Evolutionary conservation across 2,329 filamentous ascomycete species (phyloP).

Genomic region (Trichoderma cornu-damae): DNA sequence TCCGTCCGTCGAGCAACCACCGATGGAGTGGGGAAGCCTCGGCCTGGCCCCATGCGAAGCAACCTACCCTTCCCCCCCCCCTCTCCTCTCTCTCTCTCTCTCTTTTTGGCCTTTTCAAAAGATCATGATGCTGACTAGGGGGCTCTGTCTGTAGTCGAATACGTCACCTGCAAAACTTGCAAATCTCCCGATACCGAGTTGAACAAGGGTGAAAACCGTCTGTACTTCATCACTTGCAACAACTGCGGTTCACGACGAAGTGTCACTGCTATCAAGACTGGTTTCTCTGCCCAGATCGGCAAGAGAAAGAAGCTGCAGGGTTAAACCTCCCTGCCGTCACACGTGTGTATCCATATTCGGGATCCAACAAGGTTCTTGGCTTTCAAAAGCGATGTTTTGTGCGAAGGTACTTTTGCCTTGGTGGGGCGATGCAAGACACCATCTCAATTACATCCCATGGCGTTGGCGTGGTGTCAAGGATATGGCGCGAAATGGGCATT

Average conservation of each 20-base stretch:
- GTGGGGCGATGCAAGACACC: not conserved
- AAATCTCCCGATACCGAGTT: constrained; percentile 90
- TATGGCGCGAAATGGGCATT: not conserved
- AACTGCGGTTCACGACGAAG: constrained; percentile 76
- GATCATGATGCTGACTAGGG: constrained; percentile 28
- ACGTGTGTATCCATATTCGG: not conserved
- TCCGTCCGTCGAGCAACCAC: constrained; percentile 22
- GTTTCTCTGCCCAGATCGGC: constrained; percentile 99
- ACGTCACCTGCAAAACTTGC: constrained; percentile 99
- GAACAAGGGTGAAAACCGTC: constrained; percentile 97
- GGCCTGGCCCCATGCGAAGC: not conserved
- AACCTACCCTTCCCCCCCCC: not conserved
- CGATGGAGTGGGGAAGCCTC: not conserved
- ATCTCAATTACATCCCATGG: not conserved
- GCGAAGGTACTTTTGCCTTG: not conserved
- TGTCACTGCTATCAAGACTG: constrained; percentile 97
- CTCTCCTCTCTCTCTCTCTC: too few relatives aligned
- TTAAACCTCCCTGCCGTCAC: constrained; percentile 44
- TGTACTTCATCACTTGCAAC: constrained; percentile 97
- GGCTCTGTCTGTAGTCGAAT: constrained; percentile 60
- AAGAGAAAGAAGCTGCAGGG: constrained; percentile 94
- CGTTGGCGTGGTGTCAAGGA: not conserved
- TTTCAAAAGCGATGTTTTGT: constrained; percentile 7
- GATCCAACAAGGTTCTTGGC: not conserved
- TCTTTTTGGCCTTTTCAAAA: too few relatives aligned